Percentiles rank a stretch among this genome's conserved stretches.
Conservation (phyloP, 352 stramenopile species). For the Globisporangium parvum region DNA sequence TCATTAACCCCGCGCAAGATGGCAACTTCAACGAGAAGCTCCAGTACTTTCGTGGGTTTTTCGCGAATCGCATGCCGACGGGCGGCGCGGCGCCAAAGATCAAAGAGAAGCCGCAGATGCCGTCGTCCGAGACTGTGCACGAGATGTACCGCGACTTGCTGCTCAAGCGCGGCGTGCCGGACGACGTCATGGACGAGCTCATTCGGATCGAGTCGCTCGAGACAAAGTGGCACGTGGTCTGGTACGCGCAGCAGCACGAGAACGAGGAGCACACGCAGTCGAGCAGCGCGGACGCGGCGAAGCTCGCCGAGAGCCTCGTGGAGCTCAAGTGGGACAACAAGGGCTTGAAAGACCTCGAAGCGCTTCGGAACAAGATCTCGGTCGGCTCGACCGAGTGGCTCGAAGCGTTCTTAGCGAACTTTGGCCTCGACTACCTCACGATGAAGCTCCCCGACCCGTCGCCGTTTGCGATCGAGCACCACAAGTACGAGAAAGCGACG, state of each 20-base stretch:
- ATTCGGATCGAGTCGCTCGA: conserved; percentile 77
- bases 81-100: conserved; percentile 53
- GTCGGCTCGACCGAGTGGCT: conserved; percentile 70
- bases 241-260: conserved; percentile 78
- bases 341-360: conserved; percentile 65
- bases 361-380: conserved; percentile 64
- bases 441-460: conserved; percentile 84
- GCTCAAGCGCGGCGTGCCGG: conserved; percentile 67
- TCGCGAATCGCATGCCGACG: conserved; percentile 74
- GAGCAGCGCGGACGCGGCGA: conserved; percentile 49
- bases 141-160: conserved; percentile 84
- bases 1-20: conserved; percentile 63
- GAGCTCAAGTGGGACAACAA: conserved; percentile 83
- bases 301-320: conserved; percentile 68
- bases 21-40: conserved; percentile 84
- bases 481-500: conserved; percentile 75
- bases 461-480: conserved; percentile 72
- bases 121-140: conserved; percentile 67
- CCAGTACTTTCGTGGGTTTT: conserved; percentile 83
- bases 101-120: conserved; percentile 60
- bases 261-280: conserved; percentile 62
- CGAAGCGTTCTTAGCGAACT: conserved; percentile 64
- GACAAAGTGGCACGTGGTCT: conserved; percentile 85
- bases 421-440: conserved; percentile 78
- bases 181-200: conserved; percentile 82